Evolutionary conservation across 257 asterid species (phyloP), one percentile per base, ranked within the genome.

Genomic region (Jacaranda mimosifolia): DNA sequence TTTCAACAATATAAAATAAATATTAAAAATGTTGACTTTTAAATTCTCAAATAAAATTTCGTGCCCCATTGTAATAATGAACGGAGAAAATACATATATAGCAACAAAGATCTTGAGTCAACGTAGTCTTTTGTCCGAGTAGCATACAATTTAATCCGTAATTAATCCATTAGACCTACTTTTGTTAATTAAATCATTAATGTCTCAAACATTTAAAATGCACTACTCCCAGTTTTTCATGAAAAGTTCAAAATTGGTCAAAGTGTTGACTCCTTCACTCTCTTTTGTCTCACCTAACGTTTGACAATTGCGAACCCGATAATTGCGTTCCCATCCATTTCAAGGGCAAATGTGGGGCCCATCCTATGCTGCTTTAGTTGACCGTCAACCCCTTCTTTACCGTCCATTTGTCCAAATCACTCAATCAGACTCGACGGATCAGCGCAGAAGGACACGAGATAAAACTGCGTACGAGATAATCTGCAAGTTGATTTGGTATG

Each of bases 221-320:
- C 9, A 9, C 6, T 42, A 5, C 9, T 42, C 46, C 46, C 46
- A 42, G 46, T 42, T 42, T 26, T 42, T 42, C 43, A 49, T 12
- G 35, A 3, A 11, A 74, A 52, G 18, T 63, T 60, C n/a, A 36
- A 35, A 59, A 35, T 7, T 13, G 10, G 76, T 69, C 81, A 69
- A 69, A 48, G 55, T 9, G 72, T 60, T 49, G 67, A 70, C 72
- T 60, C 43, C 3, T 5, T 18, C 6, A 7, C 35, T n/a, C 56
- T 8, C 57, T 9, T 36, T 66, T 4, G 57, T 60, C 72, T 51
- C 66, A 77, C 72, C 81, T 60, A 76, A 77, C 65, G 38, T 77
- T 26, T 77, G 77, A 77, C 81, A 70, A 60, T 70, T 11, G 49
- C 12, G 14, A 8, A 3, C 55, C 43, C 77, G 66, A 69, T 70